A percentile compares a stretch with the other conserved stretches of the same genome.
These are phyloP conservation scores for Diplodia mutila DNA, from an alignment of 2,329 filamentous ascomycete species.

Conservation along the genomic window DNA sequence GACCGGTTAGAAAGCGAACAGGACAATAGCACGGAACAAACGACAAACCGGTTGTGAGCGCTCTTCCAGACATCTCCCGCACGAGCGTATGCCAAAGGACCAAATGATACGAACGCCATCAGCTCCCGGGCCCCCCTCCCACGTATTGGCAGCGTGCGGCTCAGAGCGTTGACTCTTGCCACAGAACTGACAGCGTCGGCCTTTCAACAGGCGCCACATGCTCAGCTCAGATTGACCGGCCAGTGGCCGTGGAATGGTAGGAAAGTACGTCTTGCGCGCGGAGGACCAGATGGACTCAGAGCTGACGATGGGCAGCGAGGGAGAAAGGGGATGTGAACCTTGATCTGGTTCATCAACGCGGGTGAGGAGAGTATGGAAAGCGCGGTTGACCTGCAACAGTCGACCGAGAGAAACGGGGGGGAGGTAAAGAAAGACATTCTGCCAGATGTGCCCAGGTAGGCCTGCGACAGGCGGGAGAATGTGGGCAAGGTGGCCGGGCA, in stretches of 20 bases:
- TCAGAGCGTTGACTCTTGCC: conserved; percentile 44
- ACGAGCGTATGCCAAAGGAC: conserved; percentile 70
- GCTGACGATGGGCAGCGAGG: conserved; percentile 48
- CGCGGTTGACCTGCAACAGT: conserved; percentile 68
- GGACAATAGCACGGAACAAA: conserved; percentile 11
- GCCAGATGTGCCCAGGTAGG: conserved; percentile 69
- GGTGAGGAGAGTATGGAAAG: conserved; percentile 60
- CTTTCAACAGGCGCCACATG: conserved; percentile 75
- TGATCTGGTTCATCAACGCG: conserved; percentile 39
- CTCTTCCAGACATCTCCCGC: conserved; percentile 66
- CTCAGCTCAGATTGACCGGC: conserved; percentile 67
- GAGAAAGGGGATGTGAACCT: conserved; percentile 37
- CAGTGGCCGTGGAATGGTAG: conserved; percentile 71
- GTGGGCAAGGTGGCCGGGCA: conserved; percentile 26
- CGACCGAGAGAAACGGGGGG: conserved; percentile 66
- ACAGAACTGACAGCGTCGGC: conserved; percentile 70
- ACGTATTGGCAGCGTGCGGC: conserved; percentile 44
- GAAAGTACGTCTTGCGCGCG: conserved; percentile 68
- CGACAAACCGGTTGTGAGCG: conserved; percentile 66
- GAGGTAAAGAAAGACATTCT: conserved; percentile 69
- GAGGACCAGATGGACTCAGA: conserved; percentile 72
- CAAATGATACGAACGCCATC: conserved; percentile 68
- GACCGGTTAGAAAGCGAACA: conserved; percentile 33
- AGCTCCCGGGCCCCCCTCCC: conserved; percentile 65
- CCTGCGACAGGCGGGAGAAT: conserved; percentile 37